Evolutionary conservation across 257 asterid species (phyloP), one percentile per base, ranked within the genome.

Genomic region (Solanum ossicruentum): DNA sequence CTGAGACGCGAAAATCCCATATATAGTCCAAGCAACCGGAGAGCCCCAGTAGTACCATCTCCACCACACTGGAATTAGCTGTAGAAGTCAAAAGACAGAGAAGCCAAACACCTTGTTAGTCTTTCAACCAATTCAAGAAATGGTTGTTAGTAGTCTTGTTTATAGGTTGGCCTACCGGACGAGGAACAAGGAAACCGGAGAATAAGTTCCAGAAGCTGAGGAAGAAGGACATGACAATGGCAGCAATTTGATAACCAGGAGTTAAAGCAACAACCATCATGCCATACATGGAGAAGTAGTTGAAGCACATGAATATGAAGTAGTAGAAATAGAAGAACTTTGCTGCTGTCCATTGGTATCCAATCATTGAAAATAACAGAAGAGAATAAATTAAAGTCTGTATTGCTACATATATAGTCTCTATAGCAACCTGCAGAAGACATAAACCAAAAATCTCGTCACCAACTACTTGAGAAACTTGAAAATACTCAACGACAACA

Each of bases 41-140:
- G 96, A 92, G 55, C 92, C 93, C 98, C 98, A 94, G 88, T 93
- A 94, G 92, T 94, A 94, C 97, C 97, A 94, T 83, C 97, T 92
- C 98, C 98, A 93, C 98, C 98, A 93, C 63, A 94, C 84, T 65
- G 97, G 98, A 26, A 93, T 94, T 12, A 92, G 92, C 97, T 94
- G 91, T 91, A 92, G 52, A 26, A 39, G 47, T 54, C 45, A 15
- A 21, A 21, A n/a, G 32, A 60, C 49, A 26, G 23, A 26, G 32
- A 54, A 13, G 13, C 0, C 26, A 67, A 65, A 12, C 81, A 28
- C 7, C 55, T 69, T 17, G 72, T 56, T 20, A 69, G 21, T 55
- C 13, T 16, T 4, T 52, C 26, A 32, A 45, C 28, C 28, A 16
- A 52, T 20, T 51, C 65, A 77, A 26, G 41, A n/a, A 20, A 51